These are phyloP conservation scores for Aspergillus cavernicola DNA, from an alignment of 495 filamentous ascomycete species.

Conservation along the genomic window DNA sequence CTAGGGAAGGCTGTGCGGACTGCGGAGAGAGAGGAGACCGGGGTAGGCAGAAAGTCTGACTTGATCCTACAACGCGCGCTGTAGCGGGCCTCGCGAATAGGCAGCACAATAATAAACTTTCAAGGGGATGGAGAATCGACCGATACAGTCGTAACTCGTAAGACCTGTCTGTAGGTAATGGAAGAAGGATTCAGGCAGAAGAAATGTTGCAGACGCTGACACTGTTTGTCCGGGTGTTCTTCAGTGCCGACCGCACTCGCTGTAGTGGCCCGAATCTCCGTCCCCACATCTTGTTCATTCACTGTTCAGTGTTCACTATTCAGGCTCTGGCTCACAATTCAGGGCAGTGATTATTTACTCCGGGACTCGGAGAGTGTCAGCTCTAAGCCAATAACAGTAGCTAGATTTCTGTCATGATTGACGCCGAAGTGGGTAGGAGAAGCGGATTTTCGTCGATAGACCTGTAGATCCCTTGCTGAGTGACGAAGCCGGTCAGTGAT, in stretches of 20 bases:
- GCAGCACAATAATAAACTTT: slow-evolving; percentile 2
- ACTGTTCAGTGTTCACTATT: no score
- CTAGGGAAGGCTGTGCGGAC: slow-evolving; percentile 2
- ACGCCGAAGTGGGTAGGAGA: background rate
- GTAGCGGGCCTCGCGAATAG: background rate
- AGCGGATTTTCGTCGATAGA: slow-evolving; percentile 6
- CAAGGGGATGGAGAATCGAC: background rate
- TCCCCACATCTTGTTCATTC: slow-evolving; percentile 6
- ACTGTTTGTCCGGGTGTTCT: slow-evolving; percentile 17
- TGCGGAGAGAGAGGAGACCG: slow-evolving; percentile 7
- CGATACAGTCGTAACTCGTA: no score
- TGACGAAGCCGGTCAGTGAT: background rate
- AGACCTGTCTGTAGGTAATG: background rate
- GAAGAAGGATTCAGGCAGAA: background rate
- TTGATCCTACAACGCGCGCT: background rate
- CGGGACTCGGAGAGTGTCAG: background rate
- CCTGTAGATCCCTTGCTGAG: slow-evolving; percentile 1
- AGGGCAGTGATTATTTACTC: background rate
- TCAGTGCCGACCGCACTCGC: slow-evolving; percentile 19
- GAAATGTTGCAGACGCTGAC: slow-evolving; percentile 3
- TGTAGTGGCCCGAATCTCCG: slow-evolving; percentile 4
- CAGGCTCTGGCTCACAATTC: background rate
- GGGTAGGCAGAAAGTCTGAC: slow-evolving; percentile 1
- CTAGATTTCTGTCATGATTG: background rate
- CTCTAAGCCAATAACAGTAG: background rate